Conservation (phyloP, 2,329 filamentous ascomycete species). For the Diplodia scrobiculata region DNA sequence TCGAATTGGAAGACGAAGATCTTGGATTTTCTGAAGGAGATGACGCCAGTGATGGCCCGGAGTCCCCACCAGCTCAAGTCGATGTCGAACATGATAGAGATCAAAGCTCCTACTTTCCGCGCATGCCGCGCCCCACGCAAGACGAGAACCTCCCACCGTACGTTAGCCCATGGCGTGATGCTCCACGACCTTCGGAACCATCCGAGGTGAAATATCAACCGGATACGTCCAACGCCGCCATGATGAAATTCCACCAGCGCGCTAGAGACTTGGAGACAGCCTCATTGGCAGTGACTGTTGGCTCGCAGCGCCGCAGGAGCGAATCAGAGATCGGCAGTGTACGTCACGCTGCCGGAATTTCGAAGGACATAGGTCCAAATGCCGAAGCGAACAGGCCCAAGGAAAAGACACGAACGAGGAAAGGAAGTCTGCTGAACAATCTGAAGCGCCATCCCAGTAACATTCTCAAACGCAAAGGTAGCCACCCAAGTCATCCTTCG, state of each 20-base stretch:
- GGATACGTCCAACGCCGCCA: constrained; percentile 58
- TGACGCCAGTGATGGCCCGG: constrained; percentile 33
- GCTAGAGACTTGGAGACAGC: constrained; percentile 57
- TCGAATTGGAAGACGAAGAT: constrained; percentile 41
- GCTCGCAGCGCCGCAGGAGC: constrained; percentile 64
- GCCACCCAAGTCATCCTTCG: constrained; percentile 37
- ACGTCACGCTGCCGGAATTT: constrained; percentile 59
- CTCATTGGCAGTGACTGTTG: constrained; percentile 67
- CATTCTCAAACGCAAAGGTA: constrained; percentile 52
- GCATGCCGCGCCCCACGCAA: not conserved
- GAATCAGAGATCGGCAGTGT: constrained; percentile 66
- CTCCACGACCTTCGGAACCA: constrained; percentile 40
- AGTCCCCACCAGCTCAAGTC: constrained; percentile 41
- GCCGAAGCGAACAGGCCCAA: constrained; percentile 44
- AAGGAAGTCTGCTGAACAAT: constrained; percentile 57
- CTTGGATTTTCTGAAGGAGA: constrained; percentile 39
- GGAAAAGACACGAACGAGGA: constrained; percentile 46
- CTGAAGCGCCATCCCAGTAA: constrained; percentile 48
- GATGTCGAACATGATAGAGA: constrained; percentile 9
- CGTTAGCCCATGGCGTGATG: constrained; percentile 54
- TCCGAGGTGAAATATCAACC: constrained; percentile 50
- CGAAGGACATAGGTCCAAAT: constrained; percentile 59
- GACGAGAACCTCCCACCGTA: constrained; percentile 34
- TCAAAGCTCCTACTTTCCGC: constrained; percentile 40
- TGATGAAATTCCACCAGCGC: constrained; percentile 54